Evolutionary conservation across 108 stramenopile genomes (phyloP), one percentile per base, ranked within the genome.

Genomic region (Cyclotella cryptica): DNA sequence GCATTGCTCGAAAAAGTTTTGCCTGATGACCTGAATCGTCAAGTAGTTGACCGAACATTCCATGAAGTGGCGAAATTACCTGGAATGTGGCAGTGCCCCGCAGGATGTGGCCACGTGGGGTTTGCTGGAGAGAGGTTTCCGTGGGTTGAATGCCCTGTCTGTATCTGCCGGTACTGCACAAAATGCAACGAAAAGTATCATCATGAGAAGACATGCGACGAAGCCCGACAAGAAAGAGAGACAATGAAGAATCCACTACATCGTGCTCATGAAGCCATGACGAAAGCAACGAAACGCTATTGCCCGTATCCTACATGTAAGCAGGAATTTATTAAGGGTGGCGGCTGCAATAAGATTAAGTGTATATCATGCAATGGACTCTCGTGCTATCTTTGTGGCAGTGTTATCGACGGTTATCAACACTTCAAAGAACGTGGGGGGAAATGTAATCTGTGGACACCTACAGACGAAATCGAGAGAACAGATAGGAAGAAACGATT

Each of bases 261-360:
- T 51, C 71, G 57, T 7, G 71, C 59, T 12, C 57, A 58, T 30
- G 71, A 72, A 51, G 71, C 71, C n/a, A 72, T 72, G 71, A 46
- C 71, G 10, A 22, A 19, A n/a, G 71, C 71, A 4, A 30, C 28
- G 21, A 60, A 46, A 35, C 58, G 59, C 19, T 72, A 22, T 47
- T 72, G 71, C 24, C 71, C 71, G 6, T 35, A 35, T 35, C 35
- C 35, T 35, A 35, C 35, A 35, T 35, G 35, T 35, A 35, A 2
- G 6, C 35, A 35, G 35, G 35, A 35, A 35, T 35, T 35, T 6
- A 35, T 35, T 6, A 35, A 35, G 6, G 35, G 35, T 6, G 35
- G 6, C 4, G 35, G 35, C 35, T 35, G 35, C 6, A 35, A 35
- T 6, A 35, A 35, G 35, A 35, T 35, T 35, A 35, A 35, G 35